Evolutionary conservation across 2,329 filamentous ascomycete species (phyloP), one percentile per base, ranked within the genome.

Genomic region (Colletotrichum sp.): DNA sequence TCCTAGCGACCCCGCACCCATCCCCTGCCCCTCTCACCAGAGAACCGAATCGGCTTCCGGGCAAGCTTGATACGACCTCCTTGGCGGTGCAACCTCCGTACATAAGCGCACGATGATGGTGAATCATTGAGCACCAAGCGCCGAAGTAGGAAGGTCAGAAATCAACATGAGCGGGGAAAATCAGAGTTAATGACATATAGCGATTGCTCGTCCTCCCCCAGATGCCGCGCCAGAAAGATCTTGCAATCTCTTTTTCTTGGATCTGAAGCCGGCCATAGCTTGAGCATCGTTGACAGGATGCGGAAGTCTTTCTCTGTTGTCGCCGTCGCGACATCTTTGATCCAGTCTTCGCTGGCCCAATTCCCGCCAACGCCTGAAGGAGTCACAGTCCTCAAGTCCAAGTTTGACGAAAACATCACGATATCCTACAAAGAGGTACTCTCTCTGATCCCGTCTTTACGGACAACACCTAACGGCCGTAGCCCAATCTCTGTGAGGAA

Each of bases 361-460:
- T 80, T 81, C 10, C 80, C 80, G 4, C 80, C 80, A 1, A 52
- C 65, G 5, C 78, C 78, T 4, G 74, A 80, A 48, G 79, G 78
- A 12, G 65, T 87, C 43, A 89, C 86, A 55, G 86, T 88, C 66
- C 85, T 92, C 70, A 83, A 83, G 28, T 92, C 91, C 32, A 89
- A 90, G 12, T 83, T 93, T 72, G 85, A 92, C 81, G 83, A 86
- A n/a, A 88, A 89, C 77, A 89, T 93, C 79, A 90, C 89, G 68
- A 89, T 93, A 77, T 87, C 88, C 66, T 94, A 91, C 85, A 92
- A 92, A 78, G 84, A 87, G 72, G 85, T 87, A 6, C 82, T 84
- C 43, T 6, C 16, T 3, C 4, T n/a, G 26, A n/a, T 26, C 4
- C n/a, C 14, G 12, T 18, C 6, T 12, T 8, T 2, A 3, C 8